A percentile compares a stretch with the other conserved stretches of the same genome.
Conservation (phyloP, 441 rosid species). For the Francoa sonchifolia region DNA sequence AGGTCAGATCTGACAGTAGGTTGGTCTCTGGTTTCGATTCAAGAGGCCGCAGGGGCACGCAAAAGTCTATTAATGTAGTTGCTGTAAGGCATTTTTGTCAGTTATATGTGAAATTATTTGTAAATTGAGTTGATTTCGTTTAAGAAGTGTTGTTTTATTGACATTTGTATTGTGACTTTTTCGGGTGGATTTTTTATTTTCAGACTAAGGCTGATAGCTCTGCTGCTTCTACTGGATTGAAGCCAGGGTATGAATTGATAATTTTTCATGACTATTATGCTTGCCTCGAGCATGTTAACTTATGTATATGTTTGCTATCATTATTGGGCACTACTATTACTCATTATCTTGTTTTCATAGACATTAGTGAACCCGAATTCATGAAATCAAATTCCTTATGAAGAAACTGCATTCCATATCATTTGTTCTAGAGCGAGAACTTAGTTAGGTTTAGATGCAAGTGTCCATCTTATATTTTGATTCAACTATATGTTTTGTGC, state of each 20-base stretch:
- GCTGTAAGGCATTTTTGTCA: constrained; percentile 26
- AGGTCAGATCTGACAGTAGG: constrained; percentile 44
- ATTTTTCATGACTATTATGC: background rate
- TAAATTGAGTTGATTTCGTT: background rate
- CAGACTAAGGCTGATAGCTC: constrained; percentile 41
- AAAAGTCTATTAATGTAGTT: constrained; percentile 46
- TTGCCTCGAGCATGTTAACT: background rate
- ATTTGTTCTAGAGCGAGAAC: too few relatives aligned
- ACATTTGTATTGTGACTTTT: constrained; percentile 3
- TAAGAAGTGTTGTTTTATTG: background rate
- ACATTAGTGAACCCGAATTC: too few relatives aligned
- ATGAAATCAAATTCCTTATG: too few relatives aligned
- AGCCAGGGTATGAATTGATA: constrained; percentile 38
- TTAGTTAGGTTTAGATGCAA: too few relatives aligned
- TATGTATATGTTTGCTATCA: background rate
- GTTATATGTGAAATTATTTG: background rate
- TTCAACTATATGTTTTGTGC: too few relatives aligned
- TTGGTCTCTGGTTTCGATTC: constrained; percentile 17
- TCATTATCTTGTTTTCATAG: too few relatives aligned
- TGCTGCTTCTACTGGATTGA: constrained; percentile 34
- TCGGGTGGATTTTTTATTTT: constrained; percentile 9
- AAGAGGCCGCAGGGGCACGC: constrained; percentile 23
- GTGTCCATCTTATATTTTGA: too few relatives aligned
- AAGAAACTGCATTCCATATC: too few relatives aligned
- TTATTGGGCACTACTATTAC: too few relatives aligned